Base-by-base conservation (phyloP, 1,139 yeast species). In the Geotrichum aggregatum region DNA sequence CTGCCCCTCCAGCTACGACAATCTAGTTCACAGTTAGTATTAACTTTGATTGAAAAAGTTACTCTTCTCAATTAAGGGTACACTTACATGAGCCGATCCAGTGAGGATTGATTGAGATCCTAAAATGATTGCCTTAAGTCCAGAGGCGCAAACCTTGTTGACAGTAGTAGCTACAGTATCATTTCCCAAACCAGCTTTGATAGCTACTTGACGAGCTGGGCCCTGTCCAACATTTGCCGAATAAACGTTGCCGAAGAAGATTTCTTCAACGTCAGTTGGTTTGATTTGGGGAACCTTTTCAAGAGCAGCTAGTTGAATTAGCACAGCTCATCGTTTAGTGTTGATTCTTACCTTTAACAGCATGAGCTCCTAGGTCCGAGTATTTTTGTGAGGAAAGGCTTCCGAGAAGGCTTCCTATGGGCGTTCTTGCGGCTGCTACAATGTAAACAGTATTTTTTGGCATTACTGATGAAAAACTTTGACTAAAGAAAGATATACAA, bases 131-230 rank as follows among this genome's bases (percentile, higher is more conserved):
- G 96, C 82, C 76, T 91, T 92, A 83, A 91, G 77, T 61, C 97
- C 98, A 19, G 96, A 86, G 42, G 98, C 97, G 76, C 98, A 92
- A 54, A 92, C 98, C 75, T 92, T 92, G 80, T 92, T 92, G 61
- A 92, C 79, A 52, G 97, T 85, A 54, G 96, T 80, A 55, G 96
- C 95, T 49, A 88, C 84, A 51, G 87, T 81, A 56, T 79, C 74
- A 59, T 84, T 81, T 47, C 87, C 79, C 52, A 92, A 76, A 18
- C 98, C 98, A 22, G 98, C 87, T 67, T 83, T 85, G 61, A 91
- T 68, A 14, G 96, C 97, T 53, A 92, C 98, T 74, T 92, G 98
- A 73, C 98, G 85, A 44, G 98, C 98, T 46, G 98, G 98, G 58
- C 91, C 92, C 74, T 92, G 98, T 58, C 98, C 98, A 54, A 87